Evolutionary conservation across 345 rosid genomes (phyloP), one percentile per base, ranked within the genome.

Genomic region (Melastoma malabathricum): DNA sequence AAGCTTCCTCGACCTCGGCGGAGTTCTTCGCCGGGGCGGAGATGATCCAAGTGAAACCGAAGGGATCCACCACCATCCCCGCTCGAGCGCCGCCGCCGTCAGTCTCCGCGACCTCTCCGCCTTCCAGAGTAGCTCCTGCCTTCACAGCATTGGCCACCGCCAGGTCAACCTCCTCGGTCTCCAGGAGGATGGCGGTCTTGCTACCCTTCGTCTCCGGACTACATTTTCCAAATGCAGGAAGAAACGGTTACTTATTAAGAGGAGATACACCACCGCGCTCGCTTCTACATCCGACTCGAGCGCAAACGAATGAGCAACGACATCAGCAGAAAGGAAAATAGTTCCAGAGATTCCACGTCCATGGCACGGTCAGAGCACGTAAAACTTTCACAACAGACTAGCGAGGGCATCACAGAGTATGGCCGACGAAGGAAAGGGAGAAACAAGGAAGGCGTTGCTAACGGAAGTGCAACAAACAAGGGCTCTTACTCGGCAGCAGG

Each of bases 11-110:
- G 15, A 43, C 44, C 44, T 31, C 55, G 41, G 44, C 54, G 43
- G 39, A 14, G 20, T 51, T n/a, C 19, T 51, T 51, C 43, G 61
- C 65, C 2, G 89, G 71, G 27, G 84, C 53, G 59, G 70, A 65
- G 48, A 92, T 60, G 58, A 64, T 46, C 98, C 98, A 92, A 5
- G 72, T 70, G 58, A 68, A 72, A 2, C 98, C 97, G 39, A 76
- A 84, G 0, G 97, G 95, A 48, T 92, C 98, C 72, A 76, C 81
- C 5, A 87, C 71, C 69, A 75, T 80, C 0, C 79, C 83, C 58
- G 73, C 75, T 54, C 76, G 76, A 51, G 75, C 93, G 15, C 70
- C 74, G 15, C 64, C 31, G 61, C 67, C 64, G 56, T 73, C 57
- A 5, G 44, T 74, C 38, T 83, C 86, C 1, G 56, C 17, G 1